A percentile compares a stretch with the other conserved stretches of the same genome.
phyloP scores from a whole-genome alignment of 2,329 filamentous ascomycete species.

The Lasiodiplodia gonubiensis region DNA sequence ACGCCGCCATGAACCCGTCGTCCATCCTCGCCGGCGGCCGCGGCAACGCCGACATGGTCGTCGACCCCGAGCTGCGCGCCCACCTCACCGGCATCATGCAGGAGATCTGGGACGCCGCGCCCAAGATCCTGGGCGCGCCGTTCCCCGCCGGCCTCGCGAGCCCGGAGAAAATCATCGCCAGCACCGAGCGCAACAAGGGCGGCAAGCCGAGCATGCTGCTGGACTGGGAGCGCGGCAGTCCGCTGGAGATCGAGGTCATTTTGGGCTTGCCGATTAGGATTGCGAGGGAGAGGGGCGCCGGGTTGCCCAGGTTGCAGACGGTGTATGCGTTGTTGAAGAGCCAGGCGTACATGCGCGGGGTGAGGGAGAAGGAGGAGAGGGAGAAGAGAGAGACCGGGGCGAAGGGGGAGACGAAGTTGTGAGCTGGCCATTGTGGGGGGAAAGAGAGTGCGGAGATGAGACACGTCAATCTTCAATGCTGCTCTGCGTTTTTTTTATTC shows the following conservation, averaged over 20 bases:
- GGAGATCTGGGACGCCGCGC: conserved; percentile 52
- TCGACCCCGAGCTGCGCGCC: conserved; percentile 36
- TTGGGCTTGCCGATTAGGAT: conserved; percentile 54
- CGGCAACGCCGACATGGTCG: conserved; percentile 57
- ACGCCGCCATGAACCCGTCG: conserved; percentile 66
- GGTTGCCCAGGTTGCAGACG: conserved; percentile 70
- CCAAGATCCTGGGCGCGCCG: conserved; percentile 44
- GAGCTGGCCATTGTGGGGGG: not conserved
- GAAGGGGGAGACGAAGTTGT: conserved; percentile 17
- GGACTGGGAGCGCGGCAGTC: conserved; percentile 50
- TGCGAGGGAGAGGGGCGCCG: conserved; percentile 51
- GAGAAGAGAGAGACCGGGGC: conserved; percentile 25
- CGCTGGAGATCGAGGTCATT: conserved; percentile 59
- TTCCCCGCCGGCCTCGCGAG: conserved; percentile 46
- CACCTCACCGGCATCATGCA: conserved; percentile 52
- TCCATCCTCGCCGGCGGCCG: conserved; percentile 62
- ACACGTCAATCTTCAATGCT: too few species aligned
- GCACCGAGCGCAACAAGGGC: conserved; percentile 64
- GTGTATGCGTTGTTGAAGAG: conserved; percentile 70
- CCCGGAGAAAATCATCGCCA: conserved; percentile 50
- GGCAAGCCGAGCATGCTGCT: conserved; percentile 59
- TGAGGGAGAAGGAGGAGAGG: conserved; percentile 32
- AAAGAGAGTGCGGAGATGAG: too few species aligned
- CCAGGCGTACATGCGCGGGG: conserved; percentile 62
- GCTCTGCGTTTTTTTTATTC: too few species aligned